A percentile compares a stretch with the other conserved stretches of the same genome.
Conservation (phyloP, 257 asterid genomes). For the Lantana camara region DNA sequence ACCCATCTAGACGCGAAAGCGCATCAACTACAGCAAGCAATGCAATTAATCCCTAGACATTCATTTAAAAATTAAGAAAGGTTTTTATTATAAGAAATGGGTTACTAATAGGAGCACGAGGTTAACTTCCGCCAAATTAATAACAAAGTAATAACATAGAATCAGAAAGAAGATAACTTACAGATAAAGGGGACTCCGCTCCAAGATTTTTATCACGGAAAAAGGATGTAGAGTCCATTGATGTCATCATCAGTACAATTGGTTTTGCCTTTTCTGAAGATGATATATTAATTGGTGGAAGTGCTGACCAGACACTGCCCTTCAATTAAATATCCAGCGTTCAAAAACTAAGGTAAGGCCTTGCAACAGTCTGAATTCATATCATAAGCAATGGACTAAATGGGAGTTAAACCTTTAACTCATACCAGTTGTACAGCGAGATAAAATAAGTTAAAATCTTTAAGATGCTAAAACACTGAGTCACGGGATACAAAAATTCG, state of each 20-base stretch:
- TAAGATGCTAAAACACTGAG: background rate
- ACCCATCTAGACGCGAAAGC: slow-evolving; percentile 65
- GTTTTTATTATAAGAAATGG: slow-evolving; percentile 9
- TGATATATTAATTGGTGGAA: slow-evolving; percentile 72
- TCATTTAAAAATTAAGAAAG: slow-evolving; percentile 17
- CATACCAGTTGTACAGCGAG: slow-evolving; percentile 5
- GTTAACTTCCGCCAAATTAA: slow-evolving; percentile 20
- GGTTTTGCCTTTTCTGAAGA: slow-evolving; percentile 63
- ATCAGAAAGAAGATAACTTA: slow-evolving; percentile 44
- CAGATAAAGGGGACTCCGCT: slow-evolving; percentile 97
- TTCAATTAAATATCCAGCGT: slow-evolving; percentile 58
- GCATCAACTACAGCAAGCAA: slow-evolving; percentile 95
- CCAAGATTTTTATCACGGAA: slow-evolving; percentile 94
- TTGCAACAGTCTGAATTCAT: slow-evolving; percentile 20
- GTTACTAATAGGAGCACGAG: slow-evolving; percentile 3
- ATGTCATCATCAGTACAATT: slow-evolving; percentile 60
- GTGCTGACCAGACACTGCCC: slow-evolving; percentile 99
- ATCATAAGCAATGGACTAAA: slow-evolving; percentile 18
- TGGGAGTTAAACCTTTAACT: slow-evolving; percentile 6
- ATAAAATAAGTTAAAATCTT: background rate
- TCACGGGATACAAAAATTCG: background rate
- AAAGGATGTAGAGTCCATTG: slow-evolving; percentile 97
- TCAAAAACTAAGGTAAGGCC: slow-evolving; percentile 38
- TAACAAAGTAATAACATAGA: slow-evolving; percentile 4
- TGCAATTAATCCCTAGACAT: slow-evolving; percentile 80